Conservation (phyloP, 352 stramenopile genomes). For the Globisporangium okanoganense region DNA sequence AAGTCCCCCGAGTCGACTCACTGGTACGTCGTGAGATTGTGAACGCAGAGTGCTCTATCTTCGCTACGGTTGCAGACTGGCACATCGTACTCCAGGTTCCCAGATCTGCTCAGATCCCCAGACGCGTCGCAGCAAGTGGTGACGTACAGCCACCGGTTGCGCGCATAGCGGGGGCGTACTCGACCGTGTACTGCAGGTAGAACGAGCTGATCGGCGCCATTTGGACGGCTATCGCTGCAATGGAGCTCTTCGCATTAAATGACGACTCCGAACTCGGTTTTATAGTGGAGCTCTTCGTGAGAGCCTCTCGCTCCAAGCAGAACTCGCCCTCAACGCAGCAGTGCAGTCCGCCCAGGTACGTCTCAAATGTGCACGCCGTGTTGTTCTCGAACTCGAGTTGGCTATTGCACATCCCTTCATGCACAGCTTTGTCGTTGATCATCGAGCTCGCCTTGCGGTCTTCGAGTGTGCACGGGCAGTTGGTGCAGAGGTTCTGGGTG, state of each 20-base stretch:
- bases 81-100: conserved; percentile 11
- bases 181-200: conserved; percentile 9
- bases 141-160: conserved; percentile 11
- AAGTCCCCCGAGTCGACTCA: conserved; percentile 3
- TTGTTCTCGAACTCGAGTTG: conserved; percentile 10
- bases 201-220: conserved; percentile 10
- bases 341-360: conserved; percentile 10
- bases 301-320: conserved; percentile 9
- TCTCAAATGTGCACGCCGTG: conserved; percentile 10
- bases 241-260: neutral
- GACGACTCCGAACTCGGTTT: too few species aligned
- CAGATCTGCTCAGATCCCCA: neutral
- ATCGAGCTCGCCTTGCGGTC: conserved; percentile 8
- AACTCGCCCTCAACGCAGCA: conserved; percentile 13
- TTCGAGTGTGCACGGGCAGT: conserved; percentile 13
- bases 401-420: neutral
- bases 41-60: neutral
- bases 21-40: conserved; percentile 14
- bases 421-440: conserved; percentile 10
- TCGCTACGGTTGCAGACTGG: neutral
- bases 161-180: conserved; percentile 1
- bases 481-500: neutral
- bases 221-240: neutral
- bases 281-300: too few species aligned
- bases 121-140: conserved; percentile 11